phyloP scores from a whole-genome alignment of 352 stramenopile genomes.

The Plasmopara muralis region DNA sequence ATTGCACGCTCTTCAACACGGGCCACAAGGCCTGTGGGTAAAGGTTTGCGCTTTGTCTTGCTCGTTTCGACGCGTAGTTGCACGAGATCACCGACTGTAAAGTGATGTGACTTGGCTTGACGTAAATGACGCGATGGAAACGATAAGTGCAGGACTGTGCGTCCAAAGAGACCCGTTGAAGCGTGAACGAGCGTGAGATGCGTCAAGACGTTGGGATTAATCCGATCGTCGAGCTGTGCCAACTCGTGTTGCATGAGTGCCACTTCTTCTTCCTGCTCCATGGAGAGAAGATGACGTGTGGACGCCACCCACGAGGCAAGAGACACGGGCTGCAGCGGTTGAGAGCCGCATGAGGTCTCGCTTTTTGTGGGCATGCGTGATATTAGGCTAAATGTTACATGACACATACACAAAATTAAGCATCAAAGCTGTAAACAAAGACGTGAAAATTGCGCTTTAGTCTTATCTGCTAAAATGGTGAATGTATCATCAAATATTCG shows the following conservation, averaged over 20 bases:
- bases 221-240: constrained; percentile 34
- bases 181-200: constrained; percentile 33
- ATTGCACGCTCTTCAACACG: constrained; percentile 54
- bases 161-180: constrained; percentile 65
- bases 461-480: too few species aligned
- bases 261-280: constrained; percentile 67
- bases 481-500: too few species aligned
- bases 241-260: constrained; percentile 45
- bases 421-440: too few species aligned
- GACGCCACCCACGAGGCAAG: constrained; percentile 53
- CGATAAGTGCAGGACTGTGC: constrained; percentile 47
- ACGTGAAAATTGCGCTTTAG: too few species aligned
- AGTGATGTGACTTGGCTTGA: constrained; percentile 63
- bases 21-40: constrained; percentile 57
- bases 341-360: neutral
- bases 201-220: constrained; percentile 67
- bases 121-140: constrained; percentile 36
- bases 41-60: constrained; percentile 18
- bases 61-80: constrained; percentile 48
- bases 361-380: constrained; percentile 17
- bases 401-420: too few species aligned
- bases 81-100: constrained; percentile 81
- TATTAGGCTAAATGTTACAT: neutral
- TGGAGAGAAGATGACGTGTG: constrained; percentile 39
- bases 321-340: constrained; percentile 14